Conservation (phyloP, 2,329 filamentous ascomycete species). For the Mycosphaerella sp. region DNA sequence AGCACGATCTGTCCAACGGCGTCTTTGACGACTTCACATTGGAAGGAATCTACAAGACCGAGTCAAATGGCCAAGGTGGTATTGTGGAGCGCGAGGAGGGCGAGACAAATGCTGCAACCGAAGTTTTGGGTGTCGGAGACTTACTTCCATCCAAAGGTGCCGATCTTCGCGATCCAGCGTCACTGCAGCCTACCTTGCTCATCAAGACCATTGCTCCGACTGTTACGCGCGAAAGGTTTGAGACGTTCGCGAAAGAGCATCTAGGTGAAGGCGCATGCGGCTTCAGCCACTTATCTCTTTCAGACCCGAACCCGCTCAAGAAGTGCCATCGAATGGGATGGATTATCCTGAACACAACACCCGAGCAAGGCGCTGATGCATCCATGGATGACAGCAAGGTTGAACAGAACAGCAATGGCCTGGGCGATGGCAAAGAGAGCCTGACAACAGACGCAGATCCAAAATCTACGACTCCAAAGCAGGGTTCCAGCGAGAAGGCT, state of each 20-base stretch:
- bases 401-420: slow-evolving; percentile 31
- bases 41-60: slow-evolving; percentile 88
- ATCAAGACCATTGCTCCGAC: slow-evolving; percentile 98
- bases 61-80: slow-evolving; percentile 79
- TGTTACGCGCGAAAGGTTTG: slow-evolving; percentile 86
- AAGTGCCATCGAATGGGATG: slow-evolving; percentile 96
- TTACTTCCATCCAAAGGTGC: slow-evolving; percentile 75
- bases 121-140: slow-evolving; percentile 88
- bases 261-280: slow-evolving; percentile 85
- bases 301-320: slow-evolving; percentile 94
- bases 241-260: slow-evolving; percentile 90
- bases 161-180: slow-evolving; percentile 81
- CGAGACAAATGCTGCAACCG: slow-evolving; percentile 82
- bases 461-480: not conserved
- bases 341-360: slow-evolving; percentile 85
- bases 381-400: slow-evolving; percentile 50
- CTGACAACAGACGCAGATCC: slow-evolving; percentile 7
- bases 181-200: slow-evolving; percentile 82
- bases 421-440: slow-evolving; percentile 20
- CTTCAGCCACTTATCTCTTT: slow-evolving; percentile 92
- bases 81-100: slow-evolving; percentile 92
- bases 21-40: slow-evolving; percentile 91
- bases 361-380: slow-evolving; percentile 49
- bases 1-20: slow-evolving; percentile 75
- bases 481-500: slow-evolving; percentile 59